A percentile compares a stretch with the other conserved stretches of the same genome.
These are phyloP conservation scores for Catunica adiposa DNA, from an alignment of 2,329 filamentous ascomycete genomes.

Conservation along the genomic window DNA sequence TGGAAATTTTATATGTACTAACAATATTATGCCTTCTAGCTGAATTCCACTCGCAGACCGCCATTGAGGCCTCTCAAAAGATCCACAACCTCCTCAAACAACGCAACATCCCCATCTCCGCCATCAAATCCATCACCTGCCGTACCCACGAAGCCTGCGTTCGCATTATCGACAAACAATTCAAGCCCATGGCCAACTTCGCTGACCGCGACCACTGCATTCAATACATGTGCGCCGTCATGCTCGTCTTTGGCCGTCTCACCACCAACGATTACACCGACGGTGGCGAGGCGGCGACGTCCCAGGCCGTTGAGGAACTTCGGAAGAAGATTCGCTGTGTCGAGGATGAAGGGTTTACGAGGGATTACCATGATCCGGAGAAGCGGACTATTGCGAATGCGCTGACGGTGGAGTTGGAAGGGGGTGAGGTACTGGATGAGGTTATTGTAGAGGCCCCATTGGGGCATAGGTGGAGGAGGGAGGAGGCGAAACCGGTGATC, in stretches of 20 bases:
- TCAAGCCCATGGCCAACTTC: conserved; percentile 99
- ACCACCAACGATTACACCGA: conserved; percentile 89
- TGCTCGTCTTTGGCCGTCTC: conserved; percentile 89
- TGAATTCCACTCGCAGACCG: conserved; percentile 97
- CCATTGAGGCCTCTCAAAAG: conserved; percentile 83
- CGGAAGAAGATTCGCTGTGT: conserved; percentile 90
- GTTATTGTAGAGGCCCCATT: conserved; percentile 86
- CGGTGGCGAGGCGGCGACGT: conserved; percentile 79
- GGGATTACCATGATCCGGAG: conserved; percentile 84
- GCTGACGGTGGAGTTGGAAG: conserved; percentile 83
- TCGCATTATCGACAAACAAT: conserved; percentile 99
- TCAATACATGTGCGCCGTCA: conserved; percentile 96
- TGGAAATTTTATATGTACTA: too few species aligned
- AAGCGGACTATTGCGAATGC: conserved; percentile 97
- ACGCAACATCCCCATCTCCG: conserved; percentile 76
- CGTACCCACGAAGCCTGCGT: conserved; percentile 96
- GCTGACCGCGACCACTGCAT: conserved; percentile 99
- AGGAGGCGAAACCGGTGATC: conserved; percentile 97
- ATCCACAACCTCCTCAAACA: conserved; percentile 69
- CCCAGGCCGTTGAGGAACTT: conserved; percentile 74
- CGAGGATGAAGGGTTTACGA: conserved; percentile 86
- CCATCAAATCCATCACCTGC: conserved; percentile 87
- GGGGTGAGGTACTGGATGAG: conserved; percentile 82
- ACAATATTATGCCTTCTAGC: conserved; percentile 28
- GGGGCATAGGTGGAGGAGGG: conserved; percentile 75